Evolutionary conservation across 2,329 filamentous ascomycete genomes (phyloP), one percentile per base, ranked within the genome.

Genomic region (Whalleya microplaca): DNA sequence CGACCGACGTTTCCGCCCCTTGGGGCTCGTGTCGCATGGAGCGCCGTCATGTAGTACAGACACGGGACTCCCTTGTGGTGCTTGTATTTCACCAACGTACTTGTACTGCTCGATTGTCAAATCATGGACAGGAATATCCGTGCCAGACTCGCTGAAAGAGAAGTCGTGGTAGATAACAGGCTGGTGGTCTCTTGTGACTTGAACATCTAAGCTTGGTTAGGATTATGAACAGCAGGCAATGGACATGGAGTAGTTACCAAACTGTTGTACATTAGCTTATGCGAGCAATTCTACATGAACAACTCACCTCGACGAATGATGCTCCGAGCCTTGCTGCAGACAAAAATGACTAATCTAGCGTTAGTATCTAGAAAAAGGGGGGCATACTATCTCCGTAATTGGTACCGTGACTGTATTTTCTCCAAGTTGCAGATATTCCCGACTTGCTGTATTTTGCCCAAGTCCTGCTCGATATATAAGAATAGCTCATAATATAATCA

Each of bases 91-190:
- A 48, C 70, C 68, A 3, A 68, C 63, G 45, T 72, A 58, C 48
- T 69, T 65, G 56, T 73, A 75, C 65, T 78, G 76, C 14, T 74
- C 70, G 6, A 75, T 58, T 7, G 65, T 75, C 16, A 77, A 48
- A 48, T 70, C 70, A 59, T 78, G 73, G 18, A 78, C 68, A 14
- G 75, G 69, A 29, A 72, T 62, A 56, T 78, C 75, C 3, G 73
- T 73, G 2, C 76, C 76, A 4, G 72, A 70, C 55, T 78, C 75
- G 56, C 74, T 77, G 5, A 78, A 56, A 2, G 71, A 71, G 49
- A 76, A 78, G 57, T 78, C 75, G 56, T 78, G 75, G 48, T 73
- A 78, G 16, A 77, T 69, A 10, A 78, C 69, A 2, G 76, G 73
- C 10, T 73, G 63, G 40, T 69, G 62, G 47, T 78, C 76, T 59